Evolutionary conservation across 257 asterid genomes (phyloP), one percentile per base, ranked within the genome.

Genomic region (Solanum etuberosum): DNA sequence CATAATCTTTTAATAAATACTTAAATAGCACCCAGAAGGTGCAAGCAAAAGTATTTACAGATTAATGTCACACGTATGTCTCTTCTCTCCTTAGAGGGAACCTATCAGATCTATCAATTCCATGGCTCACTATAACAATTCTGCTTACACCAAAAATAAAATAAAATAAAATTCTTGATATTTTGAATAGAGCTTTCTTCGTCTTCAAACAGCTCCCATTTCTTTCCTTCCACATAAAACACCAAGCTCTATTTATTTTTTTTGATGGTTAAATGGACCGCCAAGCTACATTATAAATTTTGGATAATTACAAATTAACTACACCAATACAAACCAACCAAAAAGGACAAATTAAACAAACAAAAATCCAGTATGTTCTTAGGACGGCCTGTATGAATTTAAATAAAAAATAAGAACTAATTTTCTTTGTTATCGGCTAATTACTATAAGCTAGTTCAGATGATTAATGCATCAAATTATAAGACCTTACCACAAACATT

Each of bases 401-500:
- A 77, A 77, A 42, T 77, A 76, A 40, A 14, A 1, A 38, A 38
- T 76, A 76, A 76, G 29, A n/a, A 13, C 21, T 0, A 38, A 40
- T 14, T n/a, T 72, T 25, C 13, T 42, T 78, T 25, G 63, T 25
- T 8, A 78, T 43, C 9, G 2, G 16, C 12, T 42, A 25, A 7
- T 42, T 43, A 8, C 9, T 3, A 15, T 15, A 78, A 27, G 38
- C 38, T 43, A 43, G 35, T 15, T 42, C 63, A 78, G 25, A 78
- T 78, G 15, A 27, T 78, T 43, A 46, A n/a, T 78, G 63, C 9
- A 78, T 42, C 38, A 43, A 57, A 8, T 20, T 16, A 7, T 23
- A 67, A 70, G 84, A 87, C 68, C 92, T 93, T 91, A 97, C 99
- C 96, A 94, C 97, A 91, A 97, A 97, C 99, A 97, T 97, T 13